Evolutionary conservation across 495 filamentous ascomycete genomes (phyloP).

Genomic region (Lindgomyces ingoldianus): DNA sequence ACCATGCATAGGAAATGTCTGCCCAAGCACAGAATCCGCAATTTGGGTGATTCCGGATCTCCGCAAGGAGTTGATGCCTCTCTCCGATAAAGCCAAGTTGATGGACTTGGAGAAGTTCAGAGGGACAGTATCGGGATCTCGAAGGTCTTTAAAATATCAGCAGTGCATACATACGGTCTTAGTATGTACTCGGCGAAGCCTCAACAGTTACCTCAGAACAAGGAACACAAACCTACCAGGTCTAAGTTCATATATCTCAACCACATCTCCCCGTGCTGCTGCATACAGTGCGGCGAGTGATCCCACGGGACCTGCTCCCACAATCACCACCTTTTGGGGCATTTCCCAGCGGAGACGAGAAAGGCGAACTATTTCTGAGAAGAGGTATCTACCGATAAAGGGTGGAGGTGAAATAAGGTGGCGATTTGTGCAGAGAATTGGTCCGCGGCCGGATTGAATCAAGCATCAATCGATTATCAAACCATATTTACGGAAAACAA

Average conservation of each 20-base stretch:
- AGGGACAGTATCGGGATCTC: conserved; percentile 77
- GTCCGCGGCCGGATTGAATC: conserved; percentile 22
- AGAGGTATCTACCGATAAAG: not conserved
- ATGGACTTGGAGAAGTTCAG: conserved; percentile 98
- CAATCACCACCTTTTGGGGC: conserved; percentile 72
- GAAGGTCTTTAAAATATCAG: conserved; percentile 65
- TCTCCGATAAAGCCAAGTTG: conserved; percentile 90
- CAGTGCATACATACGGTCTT: too few species aligned
- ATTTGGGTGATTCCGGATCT: conserved; percentile 63
- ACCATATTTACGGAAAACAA: too few species aligned
- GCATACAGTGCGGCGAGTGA: conserved; percentile 91
- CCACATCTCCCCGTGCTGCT: conserved; percentile 78
- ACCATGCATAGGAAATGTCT: conserved; percentile 89
- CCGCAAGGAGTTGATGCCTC: conserved; percentile 85
- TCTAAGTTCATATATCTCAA: conserved; percentile 92
- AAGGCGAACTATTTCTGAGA: not conserved
- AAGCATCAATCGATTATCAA: too few species aligned
- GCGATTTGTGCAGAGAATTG: not conserved
- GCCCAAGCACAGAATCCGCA: conserved; percentile 67
- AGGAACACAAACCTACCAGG: conserved; percentile 58
- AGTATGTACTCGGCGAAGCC: not conserved
- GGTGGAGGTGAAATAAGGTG: not conserved
- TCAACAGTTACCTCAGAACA: not conserved
- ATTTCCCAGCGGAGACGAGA: conserved; percentile 1
- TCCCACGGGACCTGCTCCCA: conserved; percentile 92